A percentile compares a stretch with the other conserved stretches of the same genome.
Conservation (phyloP, 371 early-diverging fungal species). For the Encephalitozoon hellem region DNA sequence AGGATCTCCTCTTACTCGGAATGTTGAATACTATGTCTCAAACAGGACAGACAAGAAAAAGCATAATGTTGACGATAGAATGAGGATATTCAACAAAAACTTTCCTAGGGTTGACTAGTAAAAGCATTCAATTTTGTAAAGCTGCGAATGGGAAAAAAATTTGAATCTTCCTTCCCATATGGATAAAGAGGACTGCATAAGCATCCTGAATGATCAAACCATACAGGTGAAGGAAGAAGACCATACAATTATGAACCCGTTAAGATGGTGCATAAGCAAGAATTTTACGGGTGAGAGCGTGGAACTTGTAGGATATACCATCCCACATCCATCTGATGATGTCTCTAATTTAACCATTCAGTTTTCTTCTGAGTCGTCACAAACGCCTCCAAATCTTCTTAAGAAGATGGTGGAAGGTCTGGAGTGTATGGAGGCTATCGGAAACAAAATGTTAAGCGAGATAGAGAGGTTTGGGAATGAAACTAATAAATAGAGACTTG, state of each 20-base stretch:
- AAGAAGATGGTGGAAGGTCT: constrained; percentile 26
- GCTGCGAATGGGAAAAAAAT: background rate
- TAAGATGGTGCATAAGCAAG: constrained; percentile 33
- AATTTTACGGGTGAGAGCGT: constrained; percentile 65
- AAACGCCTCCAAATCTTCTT: constrained; percentile 35
- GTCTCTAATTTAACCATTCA: constrained; percentile 84
- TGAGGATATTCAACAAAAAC: constrained; percentile 25
- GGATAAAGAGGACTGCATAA: constrained; percentile 5
- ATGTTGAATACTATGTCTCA: constrained; percentile 24
- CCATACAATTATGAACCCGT: constrained; percentile 53
- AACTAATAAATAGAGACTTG: constrained; percentile 6
- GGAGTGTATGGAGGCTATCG: constrained; percentile 3
- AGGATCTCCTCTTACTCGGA: constrained; percentile 32
- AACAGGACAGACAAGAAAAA: constrained; percentile 41
- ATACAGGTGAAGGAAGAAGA: constrained; percentile 41
- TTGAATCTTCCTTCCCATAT: background rate
- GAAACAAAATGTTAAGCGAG: background rate
- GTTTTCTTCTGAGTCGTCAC: constrained; percentile 41
- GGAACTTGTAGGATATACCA: constrained; percentile 89
- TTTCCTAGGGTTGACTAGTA: constrained; percentile 7
- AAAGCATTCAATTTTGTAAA: background rate
- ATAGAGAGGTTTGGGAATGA: background rate
- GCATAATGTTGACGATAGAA: constrained; percentile 9
- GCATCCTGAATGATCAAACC: constrained; percentile 26
- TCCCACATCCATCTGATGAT: constrained; percentile 96